Base-by-base conservation (phyloP, 495 filamentous ascomycete species). In the Xylaria cubensis region DNA sequence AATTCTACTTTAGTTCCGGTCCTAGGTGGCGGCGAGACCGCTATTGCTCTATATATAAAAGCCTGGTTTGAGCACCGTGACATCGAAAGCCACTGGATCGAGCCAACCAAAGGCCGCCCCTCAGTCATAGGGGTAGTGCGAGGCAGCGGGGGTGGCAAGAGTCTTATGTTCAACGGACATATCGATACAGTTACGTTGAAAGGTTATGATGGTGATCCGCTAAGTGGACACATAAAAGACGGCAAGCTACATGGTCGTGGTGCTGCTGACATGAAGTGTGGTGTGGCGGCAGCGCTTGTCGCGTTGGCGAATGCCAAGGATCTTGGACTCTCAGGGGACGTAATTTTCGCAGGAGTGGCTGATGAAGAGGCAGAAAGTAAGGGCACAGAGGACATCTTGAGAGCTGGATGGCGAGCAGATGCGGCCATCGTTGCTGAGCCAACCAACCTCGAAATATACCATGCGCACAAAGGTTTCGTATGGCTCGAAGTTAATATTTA, bases 111-210 rank as follows among this genome's bases (percentile, higher is more conserved):
- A 12, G 83, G 83, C 15, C 79, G 85, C 3, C 85, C 84, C 3
- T 87, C 85, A 0, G 74, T 87, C 17, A 80, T 87, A 13, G 85
- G 84, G 17, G 74, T 84, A n/a, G 72, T 84, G 8, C 77, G 79
- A 5, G 84, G 84, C 17, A 77, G 64, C 0, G 85, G 84, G 5
- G 83, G 78, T 19, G 84, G 84, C 56, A 80, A 81, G 55, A 83
- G 81, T 4, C 76, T 87, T 5, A 85, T 87, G 82, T 80, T 86
- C 70, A 86, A 86, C 53, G 84, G 85, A 3, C 84, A 87, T 66
- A 77, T 84, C 7, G 85, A 87, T 70, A 87, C 84, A 0, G 83
- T 86, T 55, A 86, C 78, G 61, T 73, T 83, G 4, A 71, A 76
- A 10, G 84, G 80, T 48, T 86, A 87, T 70, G 82, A 84, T 21